Evolutionary conservation across 768 basidiomycete genomes (phyloP), one percentile per base, ranked within the genome.

Genomic region (Rhodotorula babjevae): DNA sequence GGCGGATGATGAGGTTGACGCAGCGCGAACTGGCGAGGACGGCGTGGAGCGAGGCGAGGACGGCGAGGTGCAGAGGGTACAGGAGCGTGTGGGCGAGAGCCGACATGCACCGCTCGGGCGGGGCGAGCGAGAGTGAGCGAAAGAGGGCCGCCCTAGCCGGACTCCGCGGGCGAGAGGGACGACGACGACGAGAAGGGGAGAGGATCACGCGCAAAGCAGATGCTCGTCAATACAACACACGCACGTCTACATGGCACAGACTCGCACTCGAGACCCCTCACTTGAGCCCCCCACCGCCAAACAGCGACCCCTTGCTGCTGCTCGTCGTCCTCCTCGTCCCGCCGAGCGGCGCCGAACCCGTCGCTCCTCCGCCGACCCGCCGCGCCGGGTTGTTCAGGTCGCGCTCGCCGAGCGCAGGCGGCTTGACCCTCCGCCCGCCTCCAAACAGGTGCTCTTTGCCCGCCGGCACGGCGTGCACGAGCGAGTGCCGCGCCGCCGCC

Each of bases 61-160:
- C 57, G 18, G 29, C 27, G 15, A 74, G 47, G 59, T 74, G 73
- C 25, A 74, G 44, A 0, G 73, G 69, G 47, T 58, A 60, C n/a
- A 74, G 67, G 18, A 71, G n/a, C 25, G 33, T 36, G 19, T 21
- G 18, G n/a, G 15, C 33, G 2, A 66, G 29, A 4, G 15, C 23
- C 36, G 42, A 12, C 42, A 55, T 55, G 11, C 53, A 25, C 53
- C 10, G n/a, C n/a, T 14, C 27, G 2, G 25, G 50, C 9, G 50
- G 11, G 23, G 50, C 8, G 50, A 12, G 23, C 9, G 50, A 27
- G 36, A 52, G 23, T 14, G 47, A 3, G 18, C 7, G 47, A 49
- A 18, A 49, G 47, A n/a, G n/a, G n/a, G n/a, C n/a, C n/a, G n/a
- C n/a, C n/a, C 23, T 25, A 52, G 27, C 6, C 11, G 9, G 50